Evolutionary conservation across 257 asterid species (phyloP).

Genomic region (Solanum appendiculatum): DNA sequence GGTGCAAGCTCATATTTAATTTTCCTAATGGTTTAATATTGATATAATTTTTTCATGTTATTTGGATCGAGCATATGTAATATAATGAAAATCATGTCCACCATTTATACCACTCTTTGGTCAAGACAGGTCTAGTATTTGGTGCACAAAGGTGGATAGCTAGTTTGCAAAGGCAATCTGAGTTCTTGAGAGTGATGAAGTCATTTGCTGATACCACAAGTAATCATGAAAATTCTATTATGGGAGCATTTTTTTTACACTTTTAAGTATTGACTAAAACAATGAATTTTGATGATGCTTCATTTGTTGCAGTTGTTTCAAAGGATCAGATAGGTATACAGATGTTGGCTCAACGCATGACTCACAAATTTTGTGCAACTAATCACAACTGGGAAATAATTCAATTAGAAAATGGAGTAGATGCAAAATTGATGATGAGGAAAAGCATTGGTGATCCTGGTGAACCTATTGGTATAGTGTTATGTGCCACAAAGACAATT

Average conservation of each 20-base stretch:
- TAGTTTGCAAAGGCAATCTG: constrained; percentile 23
- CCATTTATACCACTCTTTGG: constrained; percentile 26
- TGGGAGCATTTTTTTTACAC: neutral
- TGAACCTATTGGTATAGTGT: constrained; percentile 59
- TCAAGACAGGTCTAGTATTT: constrained; percentile 55
- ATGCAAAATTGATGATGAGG: constrained; percentile 42
- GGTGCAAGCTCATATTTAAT: neutral
- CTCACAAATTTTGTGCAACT: neutral
- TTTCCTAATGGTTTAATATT: neutral
- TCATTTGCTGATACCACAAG: constrained; percentile 4
- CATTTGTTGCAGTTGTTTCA: constrained; percentile 27
- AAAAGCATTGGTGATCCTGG: constrained; percentile 46
- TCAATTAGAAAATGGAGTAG: neutral
- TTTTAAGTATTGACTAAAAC: neutral
- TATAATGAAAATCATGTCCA: constrained; percentile 35
- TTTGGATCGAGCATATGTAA: constrained; percentile 76
- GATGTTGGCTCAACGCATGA: constrained; percentile 18
- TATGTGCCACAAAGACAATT: constrained; percentile 60
- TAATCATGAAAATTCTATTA: constrained; percentile 36
- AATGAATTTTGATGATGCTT: neutral
- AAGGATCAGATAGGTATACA: constrained; percentile 43
- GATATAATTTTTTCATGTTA: constrained; percentile 37
- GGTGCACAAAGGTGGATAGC: constrained; percentile 73
- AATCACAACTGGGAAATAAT: neutral
- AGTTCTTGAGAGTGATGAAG: constrained; percentile 30